phyloP scores from a whole-genome alignment of 306 rosid species.

The Prunus davidiana region DNA sequence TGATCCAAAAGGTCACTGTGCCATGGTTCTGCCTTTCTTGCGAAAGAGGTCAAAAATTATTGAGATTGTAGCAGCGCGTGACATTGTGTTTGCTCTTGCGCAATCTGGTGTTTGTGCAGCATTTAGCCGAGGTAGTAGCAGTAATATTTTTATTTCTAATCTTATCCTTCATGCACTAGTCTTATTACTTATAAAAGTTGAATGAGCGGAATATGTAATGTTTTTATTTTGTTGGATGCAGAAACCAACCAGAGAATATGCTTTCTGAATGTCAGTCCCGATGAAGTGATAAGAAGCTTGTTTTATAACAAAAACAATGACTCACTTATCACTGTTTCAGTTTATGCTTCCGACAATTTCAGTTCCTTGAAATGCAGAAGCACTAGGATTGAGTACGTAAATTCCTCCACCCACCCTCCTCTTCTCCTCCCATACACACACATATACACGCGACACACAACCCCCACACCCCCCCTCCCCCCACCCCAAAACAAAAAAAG shows the following conservation, averaged over 20 bases:
- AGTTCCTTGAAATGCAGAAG: slow-evolving; percentile 91
- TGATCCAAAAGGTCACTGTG: slow-evolving; percentile 64
- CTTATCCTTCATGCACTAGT: not conserved
- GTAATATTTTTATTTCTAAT: not conserved
- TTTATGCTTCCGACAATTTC: slow-evolving; percentile 92
- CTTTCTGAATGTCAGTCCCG: slow-evolving; percentile 79
- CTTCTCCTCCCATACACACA: not conserved
- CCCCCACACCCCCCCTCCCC: too few species aligned
- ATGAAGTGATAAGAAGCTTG: slow-evolving; percentile 88
- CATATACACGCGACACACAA: too few species aligned
- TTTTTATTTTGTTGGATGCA: slow-evolving; percentile 44
- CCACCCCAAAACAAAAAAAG: too few species aligned
- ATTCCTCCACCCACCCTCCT: not conserved
- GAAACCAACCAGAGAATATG: slow-evolving; percentile 86
- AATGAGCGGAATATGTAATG: slow-evolving; percentile 7
- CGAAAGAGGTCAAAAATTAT: slow-evolving; percentile 74
- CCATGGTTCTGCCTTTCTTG: slow-evolving; percentile 62
- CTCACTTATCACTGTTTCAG: slow-evolving; percentile 89
- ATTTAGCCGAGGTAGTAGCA: slow-evolving; percentile 66
- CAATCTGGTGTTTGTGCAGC: slow-evolving; percentile 96
- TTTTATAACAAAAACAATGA: slow-evolving; percentile 91
- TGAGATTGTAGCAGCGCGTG: slow-evolving; percentile 86
- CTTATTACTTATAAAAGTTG: slow-evolving; percentile 17
- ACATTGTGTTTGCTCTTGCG: slow-evolving; percentile 72
- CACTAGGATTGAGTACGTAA: slow-evolving; percentile 80